Conservation (phyloP, 208 protist species). For the Leptomonas seymouri region DNA sequence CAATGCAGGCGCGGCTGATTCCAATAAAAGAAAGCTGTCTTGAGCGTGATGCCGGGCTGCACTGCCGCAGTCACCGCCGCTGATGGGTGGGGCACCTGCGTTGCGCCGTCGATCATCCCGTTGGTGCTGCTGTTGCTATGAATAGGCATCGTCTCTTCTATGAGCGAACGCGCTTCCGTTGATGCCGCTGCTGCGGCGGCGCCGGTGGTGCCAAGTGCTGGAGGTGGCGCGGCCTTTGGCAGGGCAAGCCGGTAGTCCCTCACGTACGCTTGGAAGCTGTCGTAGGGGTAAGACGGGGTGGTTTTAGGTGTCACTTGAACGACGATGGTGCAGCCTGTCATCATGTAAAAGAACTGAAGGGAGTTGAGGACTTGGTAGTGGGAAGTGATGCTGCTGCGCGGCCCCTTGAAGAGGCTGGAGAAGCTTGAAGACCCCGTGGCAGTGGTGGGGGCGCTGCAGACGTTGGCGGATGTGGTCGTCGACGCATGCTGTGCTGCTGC, state of each 20-base stretch:
- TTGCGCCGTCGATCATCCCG: not conserved
- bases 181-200: not conserved
- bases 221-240: not conserved
- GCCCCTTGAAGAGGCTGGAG: slow-evolving; percentile 10
- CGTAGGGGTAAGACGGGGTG: slow-evolving; percentile 7
- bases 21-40: slow-evolving; percentile 47
- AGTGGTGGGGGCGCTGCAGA: not conserved
- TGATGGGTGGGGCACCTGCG: not conserved
- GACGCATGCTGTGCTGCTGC: too few relatives aligned
- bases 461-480: too few relatives aligned
- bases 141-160: too few relatives aligned
- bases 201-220: not conserved
- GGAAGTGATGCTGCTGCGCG: slow-evolving; percentile 12
- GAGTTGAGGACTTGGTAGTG: slow-evolving; percentile 31
- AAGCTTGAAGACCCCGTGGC: not conserved
- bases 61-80: not conserved
- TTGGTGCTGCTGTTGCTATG: not conserved
- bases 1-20: slow-evolving; percentile 55
- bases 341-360: slow-evolving; percentile 38
- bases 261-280: slow-evolving; percentile 24
- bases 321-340: slow-evolving; percentile 31
- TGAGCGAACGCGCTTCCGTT: not conserved
- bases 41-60: slow-evolving; percentile 9
- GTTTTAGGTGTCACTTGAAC: slow-evolving; percentile 9
- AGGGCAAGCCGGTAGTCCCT: not conserved